Evolutionary conservation across 2,329 filamentous ascomycete species (phyloP), one percentile per base, ranked within the genome.

Genomic region (Fusarium redolens): DNA sequence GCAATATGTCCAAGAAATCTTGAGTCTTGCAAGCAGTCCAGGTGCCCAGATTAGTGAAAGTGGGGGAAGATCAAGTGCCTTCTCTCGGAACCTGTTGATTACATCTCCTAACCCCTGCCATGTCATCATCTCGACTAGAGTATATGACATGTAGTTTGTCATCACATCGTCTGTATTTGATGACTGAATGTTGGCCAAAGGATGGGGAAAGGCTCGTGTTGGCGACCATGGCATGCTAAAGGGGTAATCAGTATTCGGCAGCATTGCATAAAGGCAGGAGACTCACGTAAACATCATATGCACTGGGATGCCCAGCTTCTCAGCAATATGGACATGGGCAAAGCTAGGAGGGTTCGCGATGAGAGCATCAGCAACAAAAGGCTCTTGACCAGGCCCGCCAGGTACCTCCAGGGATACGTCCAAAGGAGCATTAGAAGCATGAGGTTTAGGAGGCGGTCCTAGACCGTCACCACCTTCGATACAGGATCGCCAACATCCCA

Each of bases 31-130:
- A 18, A 97, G 85, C 79, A 97, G 88, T 7, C 92, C 93, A 13
- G 95, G 94, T 5, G 93, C 95, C 88, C 92, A 96, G 54, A 97
- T 91, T 12, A 94, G 85, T 68, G 92, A 94, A 45, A 98, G 86
- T 0, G 92, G 89, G 48, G 96, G 92, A 2, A 98, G 84, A 31
- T 92, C 92, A 2, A 97, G 86, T 18, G 89, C 89, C 65, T 91
- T 91, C 72, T 92, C 91, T 58, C 95, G 88, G 78, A 97, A 98
- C 15, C 91, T 88, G 78, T 98, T 98, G 79, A 98, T 96, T 10
- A 98, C 86, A 81, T 98, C 95, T 41, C 95, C 95, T 7, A 97
- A 84, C 0, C 94, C 95, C 82, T 97, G 94, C 94, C 94, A 97
- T 15, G 95, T 95, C 87, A 97, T 90, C 89, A 97, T 93, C 74